Evolutionary conservation across 352 stramenopile genomes (phyloP).

Genomic region (Phytopythium chamaehyphon): DNA sequence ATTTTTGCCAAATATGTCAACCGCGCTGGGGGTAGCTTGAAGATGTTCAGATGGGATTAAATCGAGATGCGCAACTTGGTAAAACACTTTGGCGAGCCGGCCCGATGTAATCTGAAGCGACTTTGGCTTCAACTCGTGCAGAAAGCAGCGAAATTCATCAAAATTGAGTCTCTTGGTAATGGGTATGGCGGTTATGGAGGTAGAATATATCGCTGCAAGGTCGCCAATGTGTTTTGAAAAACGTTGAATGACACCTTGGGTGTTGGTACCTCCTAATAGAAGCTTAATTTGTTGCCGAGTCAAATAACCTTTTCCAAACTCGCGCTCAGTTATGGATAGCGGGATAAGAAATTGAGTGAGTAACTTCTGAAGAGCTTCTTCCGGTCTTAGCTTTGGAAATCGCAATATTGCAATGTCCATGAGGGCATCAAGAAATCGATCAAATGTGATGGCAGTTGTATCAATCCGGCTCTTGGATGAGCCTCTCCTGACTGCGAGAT

Average conservation of each 20-base stretch:
- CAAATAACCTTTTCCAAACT: conserved; percentile 4
- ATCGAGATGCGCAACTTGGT: conserved; percentile 39
- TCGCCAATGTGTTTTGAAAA: conserved; percentile 40
- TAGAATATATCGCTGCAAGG: conserved; percentile 18
- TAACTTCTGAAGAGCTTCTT: conserved; percentile 35
- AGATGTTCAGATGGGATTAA: background rate
- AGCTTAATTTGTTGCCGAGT: conserved; percentile 41
- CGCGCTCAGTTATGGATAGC: conserved; percentile 27
- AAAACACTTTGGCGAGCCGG: conserved; percentile 57
- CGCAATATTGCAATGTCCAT: conserved; percentile 43
- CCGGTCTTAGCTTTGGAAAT: conserved; percentile 23
- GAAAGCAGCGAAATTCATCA: conserved; percentile 45
- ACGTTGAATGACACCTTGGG: conserved; percentile 25
- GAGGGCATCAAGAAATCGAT: conserved; percentile 58
- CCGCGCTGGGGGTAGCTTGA: background rate
- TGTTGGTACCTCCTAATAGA: conserved; percentile 20
- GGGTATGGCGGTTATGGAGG: background rate
- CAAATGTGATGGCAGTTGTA: conserved; percentile 30
- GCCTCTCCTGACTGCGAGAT: conserved; percentile 31
- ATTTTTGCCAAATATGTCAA: background rate
- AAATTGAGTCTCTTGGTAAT: conserved; percentile 21
- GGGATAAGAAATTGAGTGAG: conserved; percentile 31
- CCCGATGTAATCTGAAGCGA: conserved; percentile 29
- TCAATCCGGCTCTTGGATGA: conserved; percentile 9
- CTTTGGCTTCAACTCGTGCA: conserved; percentile 45